These are phyloP conservation scores for Pseudozyma hubeiensis DNA, from an alignment of 1,284 basidiomycete species.

Conservation along the genomic window DNA sequence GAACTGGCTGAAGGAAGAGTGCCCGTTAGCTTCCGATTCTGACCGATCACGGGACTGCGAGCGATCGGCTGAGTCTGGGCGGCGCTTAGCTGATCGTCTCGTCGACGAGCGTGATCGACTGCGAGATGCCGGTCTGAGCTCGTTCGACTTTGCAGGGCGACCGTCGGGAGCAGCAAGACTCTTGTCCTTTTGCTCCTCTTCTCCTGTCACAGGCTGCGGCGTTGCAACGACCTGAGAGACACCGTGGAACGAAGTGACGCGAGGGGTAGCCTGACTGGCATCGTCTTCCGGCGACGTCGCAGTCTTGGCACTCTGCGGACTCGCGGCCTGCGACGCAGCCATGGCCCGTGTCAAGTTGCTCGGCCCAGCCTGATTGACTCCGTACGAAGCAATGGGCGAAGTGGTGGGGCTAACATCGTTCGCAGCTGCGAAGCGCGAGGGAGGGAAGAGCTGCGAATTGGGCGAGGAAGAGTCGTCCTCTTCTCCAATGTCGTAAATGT, in stretches of 20 bases:
- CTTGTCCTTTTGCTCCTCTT: constrained; percentile 20
- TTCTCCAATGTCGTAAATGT: constrained; percentile 48
- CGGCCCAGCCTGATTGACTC: constrained; percentile 38
- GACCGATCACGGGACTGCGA: constrained; percentile 22
- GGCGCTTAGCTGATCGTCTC: constrained; percentile 3
- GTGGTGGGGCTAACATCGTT: constrained; percentile 33
- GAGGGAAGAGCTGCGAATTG: constrained; percentile 33
- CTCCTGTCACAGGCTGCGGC: constrained; percentile 10
- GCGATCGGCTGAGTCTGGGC: constrained; percentile 19
- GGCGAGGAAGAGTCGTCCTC: constrained; percentile 27
- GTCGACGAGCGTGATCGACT: constrained; percentile 30
- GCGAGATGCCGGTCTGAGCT: constrained; percentile 9
- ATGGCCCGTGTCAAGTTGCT: constrained; percentile 49
- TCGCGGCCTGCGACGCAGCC: constrained; percentile 26
- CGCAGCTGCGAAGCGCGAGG: constrained; percentile 4
- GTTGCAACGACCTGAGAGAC: constrained; percentile 32
- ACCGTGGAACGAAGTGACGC: constrained; percentile 31
- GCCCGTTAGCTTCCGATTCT: constrained; percentile 31
- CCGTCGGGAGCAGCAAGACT: constrained; percentile 10
- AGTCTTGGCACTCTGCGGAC: constrained; percentile 37
- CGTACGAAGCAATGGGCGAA: constrained; percentile 34
- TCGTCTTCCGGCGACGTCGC: constrained; percentile 28
- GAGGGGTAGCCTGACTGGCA: constrained; percentile 38
- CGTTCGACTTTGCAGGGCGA: not conserved
- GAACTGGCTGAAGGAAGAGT: constrained; percentile 38